phyloP scores from a whole-genome alignment of 352 stramenopile genomes.

The Pythium apleroticum region DNA sequence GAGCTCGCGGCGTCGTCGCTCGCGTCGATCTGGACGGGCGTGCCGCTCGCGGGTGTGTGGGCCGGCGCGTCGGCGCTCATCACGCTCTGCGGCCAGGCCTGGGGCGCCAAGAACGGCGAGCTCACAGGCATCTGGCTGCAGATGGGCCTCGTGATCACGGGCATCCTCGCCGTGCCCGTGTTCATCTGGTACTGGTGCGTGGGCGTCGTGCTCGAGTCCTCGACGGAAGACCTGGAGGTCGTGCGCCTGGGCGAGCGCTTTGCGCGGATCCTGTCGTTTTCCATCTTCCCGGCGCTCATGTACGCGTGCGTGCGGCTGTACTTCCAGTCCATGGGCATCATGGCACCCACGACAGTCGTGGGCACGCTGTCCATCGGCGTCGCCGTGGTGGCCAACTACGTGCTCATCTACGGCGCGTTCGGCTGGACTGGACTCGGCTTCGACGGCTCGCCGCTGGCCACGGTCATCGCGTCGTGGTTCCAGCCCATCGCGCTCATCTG shows the following conservation, averaged over 20 bases:
- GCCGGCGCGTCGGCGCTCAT: constrained; percentile 66
- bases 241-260: constrained; percentile 69
- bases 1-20: constrained; percentile 76
- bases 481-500: constrained; percentile 71
- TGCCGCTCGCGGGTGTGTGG: constrained; percentile 72
- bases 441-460: constrained; percentile 71
- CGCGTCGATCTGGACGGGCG: constrained; percentile 71
- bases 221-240: constrained; percentile 63
- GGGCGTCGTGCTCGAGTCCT: constrained; percentile 53
- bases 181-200: constrained; percentile 66
- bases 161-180: constrained; percentile 47
- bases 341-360: constrained; percentile 69
- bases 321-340: constrained; percentile 85
- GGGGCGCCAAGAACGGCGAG: constrained; percentile 65
- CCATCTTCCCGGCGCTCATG: constrained; percentile 69
- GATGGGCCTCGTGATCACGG: constrained; percentile 54
- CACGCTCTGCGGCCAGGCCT: constrained; percentile 77
- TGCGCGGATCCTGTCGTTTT: constrained; percentile 76
- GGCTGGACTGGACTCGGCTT: constrained; percentile 68
- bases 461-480: constrained; percentile 79
- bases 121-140: constrained; percentile 74
- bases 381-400: constrained; percentile 63
- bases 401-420: constrained; percentile 43
- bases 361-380: constrained; percentile 67
- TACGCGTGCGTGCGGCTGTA: constrained; percentile 82